These are phyloP conservation scores for Jamesozyma hellenica DNA, from an alignment of 805 yeast genomes.

Conservation along the genomic window DNA sequence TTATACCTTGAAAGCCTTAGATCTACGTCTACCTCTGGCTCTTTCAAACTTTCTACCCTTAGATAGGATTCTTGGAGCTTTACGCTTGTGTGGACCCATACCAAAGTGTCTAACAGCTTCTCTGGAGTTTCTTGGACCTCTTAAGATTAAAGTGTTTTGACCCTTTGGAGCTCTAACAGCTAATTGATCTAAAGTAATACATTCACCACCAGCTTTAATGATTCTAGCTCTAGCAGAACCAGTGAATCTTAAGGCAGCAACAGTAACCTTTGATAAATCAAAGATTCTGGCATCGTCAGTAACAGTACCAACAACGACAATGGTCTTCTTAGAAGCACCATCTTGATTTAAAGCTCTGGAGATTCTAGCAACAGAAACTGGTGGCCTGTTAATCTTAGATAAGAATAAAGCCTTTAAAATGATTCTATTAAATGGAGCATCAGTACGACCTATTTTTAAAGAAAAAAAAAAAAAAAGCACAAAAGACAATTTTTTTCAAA, in stretches of 20 bases:
- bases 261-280: constrained; percentile 91
- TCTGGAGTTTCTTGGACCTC: constrained; percentile 99
- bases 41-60: constrained; percentile 99
- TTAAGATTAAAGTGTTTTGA: constrained; percentile 92
- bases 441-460: constrained; percentile 91
- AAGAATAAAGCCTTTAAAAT: constrained; percentile 89
- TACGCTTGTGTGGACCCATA: constrained; percentile 98
- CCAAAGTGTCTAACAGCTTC: constrained; percentile 99
- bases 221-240: constrained; percentile 97
- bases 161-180: constrained; percentile 99
- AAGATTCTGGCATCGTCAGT: constrained; percentile 94
- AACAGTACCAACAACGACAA: constrained; percentile 98
- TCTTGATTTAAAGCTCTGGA: constrained; percentile 70
- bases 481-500: neutral
- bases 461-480: constrained; percentile 6
- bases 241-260: constrained; percentile 98
- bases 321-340: constrained; percentile 81
- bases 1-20: constrained; percentile 99
- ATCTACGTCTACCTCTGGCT: constrained; percentile 99
- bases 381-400: constrained; percentile 99
- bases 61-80: constrained; percentile 97
- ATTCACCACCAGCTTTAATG: constrained; percentile 98
- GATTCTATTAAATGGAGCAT: constrained; percentile 97
- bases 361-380: constrained; percentile 91
- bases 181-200: constrained; percentile 96